Percentiles rank a stretch among this genome's conserved stretches.
These are phyloP conservation scores for Calonectria leucothoes DNA, from an alignment of 2,329 filamentous ascomycete species.

Conservation along the genomic window DNA sequence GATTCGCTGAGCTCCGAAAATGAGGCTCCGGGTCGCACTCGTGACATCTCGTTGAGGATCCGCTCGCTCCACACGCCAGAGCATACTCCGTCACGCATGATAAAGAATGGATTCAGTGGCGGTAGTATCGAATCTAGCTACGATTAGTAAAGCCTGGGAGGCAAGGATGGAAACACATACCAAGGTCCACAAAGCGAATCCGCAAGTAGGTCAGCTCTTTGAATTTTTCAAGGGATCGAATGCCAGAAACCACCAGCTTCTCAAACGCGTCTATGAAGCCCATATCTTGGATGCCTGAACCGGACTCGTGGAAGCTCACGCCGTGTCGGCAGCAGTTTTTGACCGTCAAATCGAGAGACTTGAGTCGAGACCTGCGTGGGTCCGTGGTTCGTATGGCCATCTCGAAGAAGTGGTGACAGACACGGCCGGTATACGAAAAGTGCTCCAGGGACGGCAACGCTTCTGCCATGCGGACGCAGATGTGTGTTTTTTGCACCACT, in stretches of 20 bases:
- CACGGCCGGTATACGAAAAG: conserved; percentile 77
- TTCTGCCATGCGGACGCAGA: conserved; percentile 73
- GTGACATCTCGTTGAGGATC: conserved; percentile 71
- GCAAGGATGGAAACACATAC: conserved; percentile 51
- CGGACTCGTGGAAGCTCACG: conserved; percentile 69
- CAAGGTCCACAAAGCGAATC: conserved; percentile 80
- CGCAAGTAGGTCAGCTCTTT: conserved; percentile 72
- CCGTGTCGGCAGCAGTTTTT: conserved; percentile 77
- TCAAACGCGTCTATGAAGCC: conserved; percentile 80
- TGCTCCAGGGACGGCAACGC: conserved; percentile 73
- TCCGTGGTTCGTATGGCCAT: conserved; percentile 63
- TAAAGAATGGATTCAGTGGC: conserved; percentile 78
- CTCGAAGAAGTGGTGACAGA: conserved; percentile 78
- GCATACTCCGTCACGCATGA: conserved; percentile 69
- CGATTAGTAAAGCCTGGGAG: conserved; percentile 29
- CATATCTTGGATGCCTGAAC: conserved; percentile 78
- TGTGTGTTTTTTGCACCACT: conserved; percentile 69
- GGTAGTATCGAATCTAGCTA: conserved; percentile 74
- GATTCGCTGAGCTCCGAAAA: conserved; percentile 74
- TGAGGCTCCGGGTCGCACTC: conserved; percentile 66
- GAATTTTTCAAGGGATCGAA: conserved; percentile 69
- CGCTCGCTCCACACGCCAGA: conserved; percentile 79
- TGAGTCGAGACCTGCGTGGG: conserved; percentile 63
- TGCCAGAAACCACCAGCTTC: conserved; percentile 72
- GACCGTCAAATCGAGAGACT: conserved; percentile 77